These are phyloP conservation scores for Beauveria sp. DNA, from an alignment of 2,329 filamentous ascomycete species.

Conservation along the genomic window DNA sequence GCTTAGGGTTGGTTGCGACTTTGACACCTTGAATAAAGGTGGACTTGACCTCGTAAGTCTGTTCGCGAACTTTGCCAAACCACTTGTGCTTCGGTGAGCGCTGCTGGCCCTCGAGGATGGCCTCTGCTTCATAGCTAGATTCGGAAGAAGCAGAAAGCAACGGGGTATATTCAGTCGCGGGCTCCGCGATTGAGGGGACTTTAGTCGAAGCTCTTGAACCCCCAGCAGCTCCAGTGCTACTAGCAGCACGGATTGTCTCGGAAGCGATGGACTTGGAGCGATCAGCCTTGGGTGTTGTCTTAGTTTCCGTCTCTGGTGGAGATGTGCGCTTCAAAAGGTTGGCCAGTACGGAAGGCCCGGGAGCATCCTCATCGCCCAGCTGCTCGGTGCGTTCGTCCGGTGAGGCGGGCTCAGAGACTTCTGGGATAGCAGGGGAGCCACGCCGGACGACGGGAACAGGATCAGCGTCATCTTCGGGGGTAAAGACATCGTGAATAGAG, in stretches of 20 bases:
- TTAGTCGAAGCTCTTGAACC: background rate
- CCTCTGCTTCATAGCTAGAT: conserved; percentile 21
- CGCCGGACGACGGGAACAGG: conserved; percentile 18
- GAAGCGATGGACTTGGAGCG: background rate
- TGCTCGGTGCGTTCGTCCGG: conserved; percentile 27
- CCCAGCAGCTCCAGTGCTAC: background rate
- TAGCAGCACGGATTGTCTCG: background rate
- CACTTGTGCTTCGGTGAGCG: conserved; percentile 23
- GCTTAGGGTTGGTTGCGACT: conserved; percentile 51
- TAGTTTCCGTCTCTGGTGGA: conserved; percentile 20
- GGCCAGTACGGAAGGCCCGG: conserved; percentile 36
- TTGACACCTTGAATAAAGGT: conserved; percentile 23
- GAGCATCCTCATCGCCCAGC: conserved; percentile 14
- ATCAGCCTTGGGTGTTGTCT: conserved; percentile 6
- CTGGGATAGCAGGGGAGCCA: conserved; percentile 45
- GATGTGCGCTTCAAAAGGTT: conserved; percentile 44
- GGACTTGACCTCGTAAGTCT: conserved; percentile 25
- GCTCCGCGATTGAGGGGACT: conserved; percentile 11
- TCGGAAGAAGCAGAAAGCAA: conserved; percentile 31
- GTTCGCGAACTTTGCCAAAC: conserved; percentile 25
- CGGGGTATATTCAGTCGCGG: conserved; percentile 38
- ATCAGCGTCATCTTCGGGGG: conserved; percentile 17
- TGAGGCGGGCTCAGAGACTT: conserved; percentile 52
- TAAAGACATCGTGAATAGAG: conserved; percentile 22
- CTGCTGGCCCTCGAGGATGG: conserved; percentile 47